Evolutionary conservation across 2,329 filamentous ascomycete genomes (phyloP), one percentile per base, ranked within the genome.

Genomic region (Fusarium sororula): DNA sequence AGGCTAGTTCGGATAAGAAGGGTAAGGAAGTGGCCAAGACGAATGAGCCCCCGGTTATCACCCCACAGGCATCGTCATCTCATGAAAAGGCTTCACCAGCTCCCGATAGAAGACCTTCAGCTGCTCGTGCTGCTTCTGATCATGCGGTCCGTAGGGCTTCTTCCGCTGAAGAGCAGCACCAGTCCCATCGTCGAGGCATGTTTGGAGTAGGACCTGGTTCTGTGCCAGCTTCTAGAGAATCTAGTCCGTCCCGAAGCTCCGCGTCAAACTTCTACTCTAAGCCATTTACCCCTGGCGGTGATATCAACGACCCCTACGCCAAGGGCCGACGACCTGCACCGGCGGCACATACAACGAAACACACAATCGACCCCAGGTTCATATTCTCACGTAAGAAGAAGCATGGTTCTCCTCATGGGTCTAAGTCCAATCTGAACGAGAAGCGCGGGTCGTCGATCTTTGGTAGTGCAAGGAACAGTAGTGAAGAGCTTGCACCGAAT

Each of bases 281-380:
- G 68, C 92, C 94, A 1, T 92, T 94, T 72, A 95, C 94, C 5
- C 94, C 94, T 8, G 88, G 90, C 24, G 94, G 93, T 32, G 94
- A 97, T 67, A 87, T 86, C 57, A 93, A 97, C 79, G 94, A 98
- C 77, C 94, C 95, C 2, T 97, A 97, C 79, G 91, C 94, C n/a
- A 93, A 94, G 70, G 91, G 90, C 76, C 95, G 92, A 77, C 91
- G 95, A 58, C 90, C 91, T 6, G 91, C 92, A 4, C 94, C 92
- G 75, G 85, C 87, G 32, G 90, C 89, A 73, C 90, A 91, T 72
- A 84, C 91, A 8, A 88, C 89, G 53, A 87, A 90, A 38, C 88
- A 86, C 32, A 84, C 84, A 13, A 89, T 97, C 50, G 95, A 98
- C 77, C 89, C 92, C 12, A 89, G 95, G 74, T 98, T 97, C 75